Percentiles rank a stretch among this genome's conserved stretches.
Evolutionary conservation across 2,329 filamentous ascomycete genomes (phyloP).

Genomic region (Apiospora koreana): DNA sequence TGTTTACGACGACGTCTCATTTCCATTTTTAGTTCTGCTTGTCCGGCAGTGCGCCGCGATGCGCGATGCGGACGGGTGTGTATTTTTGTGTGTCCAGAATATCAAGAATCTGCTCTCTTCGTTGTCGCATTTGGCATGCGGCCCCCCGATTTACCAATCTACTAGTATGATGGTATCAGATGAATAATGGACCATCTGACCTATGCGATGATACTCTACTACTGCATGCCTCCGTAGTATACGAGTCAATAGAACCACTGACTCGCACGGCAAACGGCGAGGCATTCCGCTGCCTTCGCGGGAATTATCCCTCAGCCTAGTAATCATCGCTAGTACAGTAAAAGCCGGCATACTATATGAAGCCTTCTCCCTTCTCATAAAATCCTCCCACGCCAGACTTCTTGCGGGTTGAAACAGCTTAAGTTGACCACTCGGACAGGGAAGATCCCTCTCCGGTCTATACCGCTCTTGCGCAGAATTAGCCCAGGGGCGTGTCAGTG

Average conservation of each 20-base stretch:
- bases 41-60: background rate
- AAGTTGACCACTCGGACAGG: background rate
- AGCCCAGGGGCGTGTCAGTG: background rate
- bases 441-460: background rate
- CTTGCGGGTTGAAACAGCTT: background rate
- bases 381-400: background rate
- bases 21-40: background rate
- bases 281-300: background rate
- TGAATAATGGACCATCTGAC: background rate
- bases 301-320: background rate
- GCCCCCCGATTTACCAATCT: background rate
- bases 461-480: background rate
- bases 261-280: background rate
- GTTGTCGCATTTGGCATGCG: background rate
- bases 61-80: background rate
- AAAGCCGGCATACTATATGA: background rate
- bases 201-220: background rate
- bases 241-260: background rate
- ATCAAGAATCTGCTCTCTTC: background rate
- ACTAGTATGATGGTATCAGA: background rate
- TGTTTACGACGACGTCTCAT: background rate
- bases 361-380: background rate
- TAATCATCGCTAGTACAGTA: background rate
- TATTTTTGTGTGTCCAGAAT: background rate
- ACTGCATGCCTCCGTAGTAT: background rate